phyloP scores from a whole-genome alignment of 768 basidiomycete genomes.

The Stropharia rugosoannulata region DNA sequence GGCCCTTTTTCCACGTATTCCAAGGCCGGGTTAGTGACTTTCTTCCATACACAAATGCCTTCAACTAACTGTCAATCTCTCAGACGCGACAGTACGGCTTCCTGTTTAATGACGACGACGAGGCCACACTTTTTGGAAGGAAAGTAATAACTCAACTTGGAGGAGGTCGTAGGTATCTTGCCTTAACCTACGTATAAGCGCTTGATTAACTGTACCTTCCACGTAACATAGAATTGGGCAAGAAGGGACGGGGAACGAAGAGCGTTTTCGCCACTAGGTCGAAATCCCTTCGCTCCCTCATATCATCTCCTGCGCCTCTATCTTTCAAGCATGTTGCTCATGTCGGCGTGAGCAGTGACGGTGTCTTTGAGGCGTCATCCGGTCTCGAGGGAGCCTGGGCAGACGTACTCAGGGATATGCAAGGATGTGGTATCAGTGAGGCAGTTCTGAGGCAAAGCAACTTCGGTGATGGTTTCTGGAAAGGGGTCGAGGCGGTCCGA shows the following conservation, averaged over 20 bases:
- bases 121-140: conserved; percentile 39
- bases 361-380: conserved; percentile 51
- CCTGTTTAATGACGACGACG: conserved; percentile 49
- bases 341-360: conserved; percentile 53
- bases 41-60: not conserved
- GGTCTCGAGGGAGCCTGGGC: conserved; percentile 57
- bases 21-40: conserved; percentile 68
- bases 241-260: conserved; percentile 28
- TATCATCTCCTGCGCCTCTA: conserved; percentile 57
- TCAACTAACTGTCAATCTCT: conserved; percentile 34
- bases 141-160: conserved; percentile 33
- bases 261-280: conserved; percentile 36
- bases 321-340: conserved; percentile 70
- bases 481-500: conserved; percentile 24
- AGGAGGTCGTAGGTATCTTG: conserved; percentile 23
- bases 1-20: conserved; percentile 92
- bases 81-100: conserved; percentile 55
- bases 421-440: conserved; percentile 27
- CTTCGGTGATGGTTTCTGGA: conserved; percentile 33
- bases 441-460: conserved; percentile 25
- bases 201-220: conserved; percentile 11
- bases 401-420: conserved; percentile 34
- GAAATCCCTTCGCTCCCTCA: conserved; percentile 36
- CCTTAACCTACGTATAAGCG: conserved; percentile 2
- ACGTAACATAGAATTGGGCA: conserved; percentile 15